These are phyloP conservation scores for Neonectria magnoliae DNA, from an alignment of 2,329 filamentous ascomycete genomes.

Conservation along the genomic window DNA sequence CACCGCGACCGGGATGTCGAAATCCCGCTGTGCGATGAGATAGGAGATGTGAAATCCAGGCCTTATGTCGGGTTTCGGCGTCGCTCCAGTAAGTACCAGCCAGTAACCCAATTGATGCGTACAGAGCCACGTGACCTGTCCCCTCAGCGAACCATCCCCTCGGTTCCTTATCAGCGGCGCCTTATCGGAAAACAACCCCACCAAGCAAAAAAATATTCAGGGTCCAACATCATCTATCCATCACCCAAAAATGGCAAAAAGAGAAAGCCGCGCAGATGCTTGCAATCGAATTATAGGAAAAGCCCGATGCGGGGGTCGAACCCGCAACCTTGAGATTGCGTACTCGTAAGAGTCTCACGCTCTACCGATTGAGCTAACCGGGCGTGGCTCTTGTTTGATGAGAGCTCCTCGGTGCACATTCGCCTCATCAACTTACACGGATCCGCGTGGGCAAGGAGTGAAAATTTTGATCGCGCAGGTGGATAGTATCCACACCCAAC, in stretches of 20 bases:
- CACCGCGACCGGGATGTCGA: constrained; percentile 41
- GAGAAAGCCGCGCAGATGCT: constrained; percentile 33
- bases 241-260: constrained; percentile 17
- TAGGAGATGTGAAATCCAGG: constrained; percentile 35
- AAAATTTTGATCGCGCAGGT: constrained; percentile 9
- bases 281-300: constrained; percentile 31
- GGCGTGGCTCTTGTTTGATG: constrained; percentile 31
- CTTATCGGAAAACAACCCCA: neutral
- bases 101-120: neutral
- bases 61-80: neutral
- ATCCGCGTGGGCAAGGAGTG: neutral
- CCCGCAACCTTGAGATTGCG: constrained; percentile 64
- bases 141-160: neutral
- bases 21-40: constrained; percentile 14
- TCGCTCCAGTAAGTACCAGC: neutral
- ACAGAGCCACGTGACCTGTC: constrained; percentile 6
- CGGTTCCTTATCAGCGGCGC: neutral
- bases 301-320: constrained; percentile 59
- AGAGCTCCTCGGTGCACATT: neutral
- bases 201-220: neutral
- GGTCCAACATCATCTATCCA: neutral
- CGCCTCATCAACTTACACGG: constrained; percentile 20
- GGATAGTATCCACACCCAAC: constrained; percentile 4
- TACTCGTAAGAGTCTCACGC: constrained; percentile 70
- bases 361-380: constrained; percentile 59